Base-by-base conservation (phyloP, 108 stramenopile species). In the Fistulifera pelliculosa region DNA sequence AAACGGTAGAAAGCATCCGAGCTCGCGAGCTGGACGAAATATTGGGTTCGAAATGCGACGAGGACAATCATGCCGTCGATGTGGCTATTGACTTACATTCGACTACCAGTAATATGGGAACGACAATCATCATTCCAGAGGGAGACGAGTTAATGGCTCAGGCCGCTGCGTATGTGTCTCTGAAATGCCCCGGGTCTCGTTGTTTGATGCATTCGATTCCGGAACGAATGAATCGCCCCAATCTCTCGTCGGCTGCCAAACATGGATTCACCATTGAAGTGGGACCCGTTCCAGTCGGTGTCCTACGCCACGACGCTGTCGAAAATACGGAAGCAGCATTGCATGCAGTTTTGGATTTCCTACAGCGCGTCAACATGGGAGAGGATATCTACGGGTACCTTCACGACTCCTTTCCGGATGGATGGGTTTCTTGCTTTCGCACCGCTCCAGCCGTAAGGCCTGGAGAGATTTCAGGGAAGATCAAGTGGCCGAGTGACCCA, bases 71-170 rank as follows among this genome's bases (percentile, higher is more conserved):
- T 58, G 65, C 35, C 4, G 61, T 65, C 18, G 80, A 87, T 69
- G 52, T 93, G 5, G 66, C 85, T 14, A 59, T 93, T 28, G 91
- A 93, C 58, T 68, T 93, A 12, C 91, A 93, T 56, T 74, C 80
- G 5, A 89, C 91, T 0, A 93, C 91, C 0, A 65, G 75, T 11
- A 89, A 89, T 61, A 93, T 88, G 87, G 85, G 85, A 27, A 69
- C 70, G 12, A 77, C 85, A 12, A 54, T 90, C 11, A 90, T 90
- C 45, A 71, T 84, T 27, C 79, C 79, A 18, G 68, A 71, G 50
- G 82, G 77, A 5, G 83, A 88, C 49, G 54, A 64, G 1, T 50
- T 81, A 26, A 84, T 81, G 71, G 65, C 77, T 0, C 68, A 73
- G 35, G 80, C 76, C n/a, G 87, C 87, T 10, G 87, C 87, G 10